Evolutionary conservation across 2,329 filamentous ascomycete species (phyloP).

Genomic region (Ceratocystiopsis brevicomis): DNA sequence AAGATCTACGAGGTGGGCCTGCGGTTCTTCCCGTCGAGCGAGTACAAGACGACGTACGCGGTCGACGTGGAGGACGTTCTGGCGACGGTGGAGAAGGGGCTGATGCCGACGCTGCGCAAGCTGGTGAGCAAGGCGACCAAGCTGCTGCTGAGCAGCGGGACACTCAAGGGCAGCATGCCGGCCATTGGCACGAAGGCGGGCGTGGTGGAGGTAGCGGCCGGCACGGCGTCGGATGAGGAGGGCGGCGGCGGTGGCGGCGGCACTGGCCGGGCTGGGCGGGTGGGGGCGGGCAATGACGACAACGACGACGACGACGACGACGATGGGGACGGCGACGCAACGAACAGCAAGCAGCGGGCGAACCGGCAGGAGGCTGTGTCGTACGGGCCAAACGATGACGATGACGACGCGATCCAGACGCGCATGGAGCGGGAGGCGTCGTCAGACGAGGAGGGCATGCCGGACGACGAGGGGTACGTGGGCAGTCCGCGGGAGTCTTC

Average conservation of each 20-base stretch:
- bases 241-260: conserved; percentile 17
- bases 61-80: conserved; percentile 64
- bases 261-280: conserved; percentile 1
- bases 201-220: conserved; percentile 30
- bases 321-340: conserved; percentile 64
- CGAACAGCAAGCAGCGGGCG: conserved; percentile 50
- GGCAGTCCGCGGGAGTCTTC: too few species aligned
- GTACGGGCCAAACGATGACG: conserved; percentile 84
- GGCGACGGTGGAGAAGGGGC: conserved; percentile 58
- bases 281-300: conserved; percentile 16
- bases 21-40: conserved; percentile 64
- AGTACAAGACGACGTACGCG: conserved; percentile 74
- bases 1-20: conserved; percentile 74
- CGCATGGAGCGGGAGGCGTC: conserved; percentile 40
- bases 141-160: conserved; percentile 33
- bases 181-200: conserved; percentile 43
- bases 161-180: conserved; percentile 43
- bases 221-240: conserved; percentile 12
- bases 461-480: conserved; percentile 33
- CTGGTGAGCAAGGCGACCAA: conserved; percentile 64
- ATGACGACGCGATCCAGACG: conserved; percentile 57
- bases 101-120: conserved; percentile 53
- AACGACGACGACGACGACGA: conserved; percentile 50
- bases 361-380: conserved; percentile 70
- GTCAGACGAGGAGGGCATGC: conserved; percentile 22